A percentile compares a stretch with the other conserved stretches of the same genome.
Conservation (phyloP, 345 rosid species). For the Ricinus communis region DNA sequence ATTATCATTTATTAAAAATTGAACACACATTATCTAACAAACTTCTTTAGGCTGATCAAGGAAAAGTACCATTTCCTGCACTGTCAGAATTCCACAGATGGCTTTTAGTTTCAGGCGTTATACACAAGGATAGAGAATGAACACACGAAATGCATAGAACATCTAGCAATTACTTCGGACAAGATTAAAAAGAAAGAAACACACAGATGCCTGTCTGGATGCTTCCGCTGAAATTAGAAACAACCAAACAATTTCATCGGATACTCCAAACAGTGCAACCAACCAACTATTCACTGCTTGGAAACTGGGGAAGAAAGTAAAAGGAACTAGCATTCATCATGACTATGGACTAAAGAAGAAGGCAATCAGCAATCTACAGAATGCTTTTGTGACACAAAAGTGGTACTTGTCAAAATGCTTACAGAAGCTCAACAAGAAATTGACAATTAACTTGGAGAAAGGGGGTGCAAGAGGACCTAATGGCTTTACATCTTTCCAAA, state of each 20-base stretch:
- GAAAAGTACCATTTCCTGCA: background rate
- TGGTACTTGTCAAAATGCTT: background rate
- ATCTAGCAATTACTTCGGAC: background rate
- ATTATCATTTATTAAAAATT: background rate
- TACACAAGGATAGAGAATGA: background rate
- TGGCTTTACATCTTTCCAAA: too few species aligned
- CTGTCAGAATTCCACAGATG: background rate
- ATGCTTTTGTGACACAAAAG: background rate
- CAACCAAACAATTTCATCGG: background rate
- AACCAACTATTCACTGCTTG: background rate
- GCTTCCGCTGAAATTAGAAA: background rate
- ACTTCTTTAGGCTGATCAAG: slow-evolving; percentile 1
- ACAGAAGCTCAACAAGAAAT: too few species aligned
- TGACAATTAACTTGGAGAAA: too few species aligned
- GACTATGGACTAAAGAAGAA: background rate
- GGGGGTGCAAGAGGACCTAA: too few species aligned
- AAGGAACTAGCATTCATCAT: too few species aligned
- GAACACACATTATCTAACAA: background rate
- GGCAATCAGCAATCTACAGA: background rate
- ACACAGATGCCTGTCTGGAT: background rate
- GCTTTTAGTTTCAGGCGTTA: background rate
- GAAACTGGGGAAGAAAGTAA: too few species aligned
- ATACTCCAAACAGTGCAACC: background rate
- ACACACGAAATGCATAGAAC: background rate
- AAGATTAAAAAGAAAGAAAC: background rate